A percentile compares a stretch with the other conserved stretches of the same genome.
Conservation (phyloP, 2,329 filamentous ascomycete species). For the Ramularia collo-cygni region DNA sequence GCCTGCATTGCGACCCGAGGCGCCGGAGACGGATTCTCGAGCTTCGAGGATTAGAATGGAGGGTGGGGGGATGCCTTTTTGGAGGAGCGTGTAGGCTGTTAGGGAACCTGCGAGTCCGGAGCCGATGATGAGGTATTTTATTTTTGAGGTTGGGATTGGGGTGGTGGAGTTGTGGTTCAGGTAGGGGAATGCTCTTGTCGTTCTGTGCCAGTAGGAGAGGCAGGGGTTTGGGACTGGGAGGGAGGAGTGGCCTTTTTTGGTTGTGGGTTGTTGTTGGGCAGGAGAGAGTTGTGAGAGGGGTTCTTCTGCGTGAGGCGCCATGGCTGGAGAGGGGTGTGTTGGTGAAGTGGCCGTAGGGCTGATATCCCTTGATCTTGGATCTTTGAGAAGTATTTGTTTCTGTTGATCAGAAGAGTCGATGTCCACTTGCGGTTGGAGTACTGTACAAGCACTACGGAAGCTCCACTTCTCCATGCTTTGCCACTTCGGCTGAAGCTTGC, state of each 20-base stretch:
- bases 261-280: background rate
- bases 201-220: constrained; percentile 41
- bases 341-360: too few species aligned
- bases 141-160: constrained; percentile 24
- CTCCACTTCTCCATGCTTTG: too few species aligned
- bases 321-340: too few species aligned
- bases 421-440: too few species aligned
- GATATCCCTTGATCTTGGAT: too few species aligned
- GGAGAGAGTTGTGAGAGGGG: background rate
- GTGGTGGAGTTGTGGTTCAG: constrained; percentile 34
- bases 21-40: constrained; percentile 40
- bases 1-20: constrained; percentile 41
- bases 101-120: constrained; percentile 39
- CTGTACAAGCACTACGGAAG: too few species aligned
- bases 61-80: constrained; percentile 27
- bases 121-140: constrained; percentile 37
- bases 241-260: constrained; percentile 10
- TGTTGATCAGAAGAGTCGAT: too few species aligned
- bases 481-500: too few species aligned
- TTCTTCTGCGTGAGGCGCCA: constrained; percentile 17
- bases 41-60: constrained; percentile 40
- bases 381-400: too few species aligned
- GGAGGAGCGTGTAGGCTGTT: constrained; percentile 37
- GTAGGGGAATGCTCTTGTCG: constrained; percentile 38
- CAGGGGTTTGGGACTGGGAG: constrained; percentile 23